Evolutionary conservation across 2,329 filamentous ascomycete species (phyloP), one percentile per base, ranked within the genome.

Genomic region (Incumbomyces delicatus): DNA sequence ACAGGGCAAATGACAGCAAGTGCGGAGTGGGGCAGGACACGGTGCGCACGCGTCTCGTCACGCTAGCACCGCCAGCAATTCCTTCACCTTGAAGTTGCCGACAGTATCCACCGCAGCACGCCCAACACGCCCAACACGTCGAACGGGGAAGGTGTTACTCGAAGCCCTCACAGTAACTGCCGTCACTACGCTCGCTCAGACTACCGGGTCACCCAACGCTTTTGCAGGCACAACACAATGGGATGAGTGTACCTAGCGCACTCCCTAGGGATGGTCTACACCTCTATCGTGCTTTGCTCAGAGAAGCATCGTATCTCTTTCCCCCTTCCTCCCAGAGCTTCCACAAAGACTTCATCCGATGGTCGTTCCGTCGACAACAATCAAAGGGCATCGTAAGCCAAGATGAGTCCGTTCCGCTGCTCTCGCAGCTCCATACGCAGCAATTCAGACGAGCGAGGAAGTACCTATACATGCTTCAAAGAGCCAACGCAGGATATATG

Each of bases 251-350:
- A 2, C 8, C 22, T 27, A 8, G 22, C 22, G 4, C 8, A 27
- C 34, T 29, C 30, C 37, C 18, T 29, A 52, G 51, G 27, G 55
- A 57, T 41, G 50, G 66, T 20, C 55, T 67, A 20, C 71, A 75
- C 57, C 62, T 78, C 38, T 67, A 77, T 52, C 75, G 78, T 41
- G 67, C 71, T 18, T 67, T 79, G 8, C 70, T 81, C 33, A 73
- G 78, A 49, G 74, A 81, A 63, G 70, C 69, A 51, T 71, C 73
- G 46, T 81, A 81, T 55, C 71, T 82, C 33, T 77, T 79, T 22
- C 77, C 81, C 57, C 67, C 73, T 1, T 61, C 68, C 48, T 74
- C 76, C 33, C 70, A 73, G 52, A 45, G 53, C 29, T 76, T 73
- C 61, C 66, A 77, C 60, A 66, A 65, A 48, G 56, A 66, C 43